These are phyloP conservation scores for Xylaria sp. DNA, from an alignment of 2,329 filamentous ascomycete species.

Conservation along the genomic window DNA sequence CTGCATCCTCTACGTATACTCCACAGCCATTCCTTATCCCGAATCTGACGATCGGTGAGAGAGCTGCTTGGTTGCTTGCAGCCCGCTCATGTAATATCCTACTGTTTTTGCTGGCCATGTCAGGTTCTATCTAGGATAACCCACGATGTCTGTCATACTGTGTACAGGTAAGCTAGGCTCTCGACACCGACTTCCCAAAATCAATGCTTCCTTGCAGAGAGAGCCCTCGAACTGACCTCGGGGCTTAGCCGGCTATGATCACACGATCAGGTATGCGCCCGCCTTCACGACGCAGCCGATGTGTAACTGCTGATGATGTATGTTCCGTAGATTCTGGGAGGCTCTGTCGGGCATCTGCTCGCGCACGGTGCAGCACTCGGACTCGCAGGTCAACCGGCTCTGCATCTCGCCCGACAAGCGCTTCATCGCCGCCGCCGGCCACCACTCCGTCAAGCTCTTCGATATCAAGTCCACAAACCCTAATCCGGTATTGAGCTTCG, in stretches of 20 bases:
- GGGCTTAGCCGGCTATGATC: conserved; percentile 68
- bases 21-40: neutral
- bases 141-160: conserved; percentile 70
- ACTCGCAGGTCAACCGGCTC: conserved; percentile 97
- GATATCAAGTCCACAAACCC: conserved; percentile 99
- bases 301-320: conserved; percentile 10
- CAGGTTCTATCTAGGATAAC: conserved; percentile 24
- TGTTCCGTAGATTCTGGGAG: conserved; percentile 81
- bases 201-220: neutral
- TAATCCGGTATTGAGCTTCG: conserved; percentile 90
- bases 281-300: neutral
- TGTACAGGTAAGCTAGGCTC: conserved; percentile 64
- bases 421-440: conserved; percentile 83
- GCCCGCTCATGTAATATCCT: conserved; percentile 22
- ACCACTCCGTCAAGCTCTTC: conserved; percentile 93
- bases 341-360: conserved; percentile 97
- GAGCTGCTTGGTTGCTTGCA: conserved; percentile 25
- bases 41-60: conserved; percentile 26
- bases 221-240: conserved; percentile 29
- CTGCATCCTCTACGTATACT: neutral
- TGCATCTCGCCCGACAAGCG: conserved; percentile 99
- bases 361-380: conserved; percentile 95
- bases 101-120: conserved; percentile 16
- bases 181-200: neutral
- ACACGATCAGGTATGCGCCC: conserved; percentile 66